phyloP scores from a whole-genome alignment of 2,329 filamentous ascomycete genomes.

The Ascomycota sp. region DNA sequence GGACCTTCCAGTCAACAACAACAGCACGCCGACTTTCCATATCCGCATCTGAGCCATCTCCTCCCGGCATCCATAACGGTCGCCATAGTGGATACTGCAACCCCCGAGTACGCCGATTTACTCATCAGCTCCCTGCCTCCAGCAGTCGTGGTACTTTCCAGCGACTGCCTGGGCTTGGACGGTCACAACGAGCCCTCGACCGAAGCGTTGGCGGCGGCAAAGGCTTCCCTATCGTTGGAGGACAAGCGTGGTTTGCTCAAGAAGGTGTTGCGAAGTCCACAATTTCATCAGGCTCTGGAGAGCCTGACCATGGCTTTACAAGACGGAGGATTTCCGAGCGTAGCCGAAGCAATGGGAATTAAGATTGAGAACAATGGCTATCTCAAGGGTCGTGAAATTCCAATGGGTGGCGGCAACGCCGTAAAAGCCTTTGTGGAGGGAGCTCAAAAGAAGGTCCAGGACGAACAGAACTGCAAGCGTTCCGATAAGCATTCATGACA shows the following conservation, averaged over 20 bases:
- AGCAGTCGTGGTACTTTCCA: constrained; percentile 54
- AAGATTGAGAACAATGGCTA: constrained; percentile 71
- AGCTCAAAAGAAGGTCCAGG: constrained; percentile 58
- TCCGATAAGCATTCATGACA: too few relatives aligned
- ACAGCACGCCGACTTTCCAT: constrained; percentile 34
- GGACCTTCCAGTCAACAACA: constrained; percentile 17
- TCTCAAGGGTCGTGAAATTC: constrained; percentile 57
- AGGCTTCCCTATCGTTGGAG: constrained; percentile 47
- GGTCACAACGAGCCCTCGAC: constrained; percentile 44
- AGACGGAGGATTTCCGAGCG: constrained; percentile 76
- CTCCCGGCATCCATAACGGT: constrained; percentile 61
- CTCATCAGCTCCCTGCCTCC: constrained; percentile 65
- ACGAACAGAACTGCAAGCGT: too few relatives aligned
- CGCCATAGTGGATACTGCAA: constrained; percentile 46
- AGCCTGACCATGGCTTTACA: constrained; percentile 74
- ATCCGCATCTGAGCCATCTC: constrained; percentile 71
- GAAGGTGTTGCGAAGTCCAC: constrained; percentile 70
- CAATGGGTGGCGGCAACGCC: constrained; percentile 70
- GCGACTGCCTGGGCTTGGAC: constrained; percentile 35
- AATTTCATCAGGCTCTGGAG: constrained; percentile 70
- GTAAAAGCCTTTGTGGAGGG: constrained; percentile 84
- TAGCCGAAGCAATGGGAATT: constrained; percentile 69
- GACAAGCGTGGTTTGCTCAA: constrained; percentile 69
- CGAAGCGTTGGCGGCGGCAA: constrained; percentile 49
- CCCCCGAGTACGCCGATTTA: constrained; percentile 47